Base-by-base conservation (phyloP, 352 stramenopile species). In the Phytopythium delawarense region DNA sequence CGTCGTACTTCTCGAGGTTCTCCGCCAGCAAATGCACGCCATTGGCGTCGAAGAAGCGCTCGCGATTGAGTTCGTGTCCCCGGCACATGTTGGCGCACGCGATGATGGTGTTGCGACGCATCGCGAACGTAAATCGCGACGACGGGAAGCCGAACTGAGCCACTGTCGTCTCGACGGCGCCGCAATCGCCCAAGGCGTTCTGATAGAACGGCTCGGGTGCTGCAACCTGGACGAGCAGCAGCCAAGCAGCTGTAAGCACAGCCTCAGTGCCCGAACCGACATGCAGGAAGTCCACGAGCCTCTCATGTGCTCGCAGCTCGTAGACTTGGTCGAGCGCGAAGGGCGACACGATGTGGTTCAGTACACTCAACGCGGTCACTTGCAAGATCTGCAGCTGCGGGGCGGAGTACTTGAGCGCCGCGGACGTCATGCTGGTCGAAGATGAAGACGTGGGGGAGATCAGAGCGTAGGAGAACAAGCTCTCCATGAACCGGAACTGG, bases 401-500 rank as follows among this genome's bases (percentile, higher is more conserved):
- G 0, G 39, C 13, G 11, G 79, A 80, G 70, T 88, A 89, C n/a
- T 71, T 73, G 50, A 56, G 48, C 49, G 34, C 58, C 28, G 59
- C 46, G 28, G 56, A 74, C 25, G 66, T 7, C 5, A 61, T 54
- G 23, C 53, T 65, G 21, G 1, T 62, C 37, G 25, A 69, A 46
- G 12, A 56, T 60, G 44, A 32, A 44, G 57, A 20, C 35, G 44
- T 32, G 30, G 42, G 20, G 16, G 46, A 63, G 9, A 45, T 39
- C 37, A 61, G 86, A 12, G 75, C 81, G 52, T 92, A 94, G 12
- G 70, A 65, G 6, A 94, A 55, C 54, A 87, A 68, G 12, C 79
- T 71, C 30, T 92, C 79, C 4, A 88, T 6, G 30, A 92, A 90
- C n/a, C 77, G 71, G 44, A 89, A 92, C 61, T 91, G 77, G 32